phyloP scores from a whole-genome alignment of 768 basidiomycete species.

The Trametopsis cervina region DNA sequence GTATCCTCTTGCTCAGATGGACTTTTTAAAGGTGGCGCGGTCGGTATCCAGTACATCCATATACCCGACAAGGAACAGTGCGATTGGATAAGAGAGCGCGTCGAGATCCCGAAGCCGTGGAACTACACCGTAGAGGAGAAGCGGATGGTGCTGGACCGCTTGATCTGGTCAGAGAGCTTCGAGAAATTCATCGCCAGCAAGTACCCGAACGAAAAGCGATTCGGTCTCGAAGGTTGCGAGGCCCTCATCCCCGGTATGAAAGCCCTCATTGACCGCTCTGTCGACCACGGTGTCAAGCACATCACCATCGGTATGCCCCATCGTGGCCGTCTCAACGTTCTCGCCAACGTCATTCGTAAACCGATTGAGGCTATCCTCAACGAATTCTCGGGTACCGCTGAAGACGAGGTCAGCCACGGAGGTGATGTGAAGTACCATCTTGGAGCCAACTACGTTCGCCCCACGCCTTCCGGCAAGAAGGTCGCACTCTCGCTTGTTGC shows the following conservation, averaged over 20 bases:
- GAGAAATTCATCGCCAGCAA: slow-evolving; percentile 98
- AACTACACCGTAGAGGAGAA: slow-evolving; percentile 98
- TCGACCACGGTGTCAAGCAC: slow-evolving; percentile 92
- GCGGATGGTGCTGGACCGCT: slow-evolving; percentile 96
- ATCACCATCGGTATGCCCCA: slow-evolving; percentile 99
- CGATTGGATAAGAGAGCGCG: slow-evolving; percentile 96
- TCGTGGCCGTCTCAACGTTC: slow-evolving; percentile 95
- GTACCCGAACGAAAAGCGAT: slow-evolving; percentile 99
- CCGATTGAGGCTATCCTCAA: slow-evolving; percentile 97
- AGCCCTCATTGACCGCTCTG: slow-evolving; percentile 96
- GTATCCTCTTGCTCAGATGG: slow-evolving; percentile 5
- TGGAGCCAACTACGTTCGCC: slow-evolving; percentile 97
- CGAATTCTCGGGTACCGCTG: slow-evolving; percentile 78
- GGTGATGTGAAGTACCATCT: slow-evolving; percentile 99
- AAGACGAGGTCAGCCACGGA: slow-evolving; percentile 70
- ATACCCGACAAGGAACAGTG: slow-evolving; percentile 98
- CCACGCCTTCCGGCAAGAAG: slow-evolving; percentile 96
- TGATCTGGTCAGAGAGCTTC: slow-evolving; percentile 99
- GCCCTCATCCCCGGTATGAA: slow-evolving; percentile 99
- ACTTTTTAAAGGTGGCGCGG: slow-evolving; percentile 57
- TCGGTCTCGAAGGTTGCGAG: slow-evolving; percentile 98
- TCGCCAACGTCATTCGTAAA: slow-evolving; percentile 98
- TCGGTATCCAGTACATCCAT: slow-evolving; percentile 90
- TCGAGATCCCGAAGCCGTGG: slow-evolving; percentile 95
- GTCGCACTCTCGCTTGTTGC: slow-evolving; percentile 96